Conservation (phyloP, 352 stramenopile genomes). For the Phytophthora litchii region DNA sequence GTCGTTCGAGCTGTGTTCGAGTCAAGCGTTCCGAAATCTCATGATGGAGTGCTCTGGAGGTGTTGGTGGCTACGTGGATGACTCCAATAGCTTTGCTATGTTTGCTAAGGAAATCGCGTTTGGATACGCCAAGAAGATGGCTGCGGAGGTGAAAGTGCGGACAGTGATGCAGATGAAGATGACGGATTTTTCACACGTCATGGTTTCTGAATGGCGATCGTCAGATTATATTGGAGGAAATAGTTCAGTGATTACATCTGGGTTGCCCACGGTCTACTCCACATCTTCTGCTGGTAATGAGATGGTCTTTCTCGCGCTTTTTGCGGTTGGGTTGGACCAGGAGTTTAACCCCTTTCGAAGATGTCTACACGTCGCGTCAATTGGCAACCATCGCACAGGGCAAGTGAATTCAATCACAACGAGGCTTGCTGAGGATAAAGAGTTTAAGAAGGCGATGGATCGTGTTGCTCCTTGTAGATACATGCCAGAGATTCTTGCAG, state of each 20-base stretch:
- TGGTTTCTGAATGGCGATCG: slow-evolving; percentile 57
- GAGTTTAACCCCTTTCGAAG: slow-evolving; percentile 70
- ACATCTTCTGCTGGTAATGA: slow-evolving; percentile 1
- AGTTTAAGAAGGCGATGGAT: slow-evolving; percentile 47
- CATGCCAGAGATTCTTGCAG: slow-evolving; percentile 53
- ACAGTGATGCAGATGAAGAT: slow-evolving; percentile 62
- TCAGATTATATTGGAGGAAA: slow-evolving; percentile 4
- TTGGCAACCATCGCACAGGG: slow-evolving; percentile 13
- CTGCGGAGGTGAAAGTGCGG: slow-evolving; percentile 52
- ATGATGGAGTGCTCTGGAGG: slow-evolving; percentile 60
- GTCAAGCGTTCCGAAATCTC: slow-evolving; percentile 59
- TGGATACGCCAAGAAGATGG: slow-evolving; percentile 59
- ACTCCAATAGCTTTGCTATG: slow-evolving; percentile 46
- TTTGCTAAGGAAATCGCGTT: slow-evolving; percentile 54
- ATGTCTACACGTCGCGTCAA: slow-evolving; percentile 59
- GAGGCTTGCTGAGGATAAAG: slow-evolving; percentile 34
- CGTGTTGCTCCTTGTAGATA: slow-evolving; percentile 45
- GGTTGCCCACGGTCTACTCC: background rate
- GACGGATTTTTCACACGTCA: slow-evolving; percentile 62
- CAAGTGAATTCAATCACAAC: slow-evolving; percentile 20
- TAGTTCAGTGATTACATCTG: background rate
- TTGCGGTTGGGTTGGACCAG: slow-evolving; percentile 65
- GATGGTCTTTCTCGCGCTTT: slow-evolving; percentile 50
- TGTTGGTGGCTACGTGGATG: slow-evolving; percentile 37
- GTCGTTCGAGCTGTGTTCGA: slow-evolving; percentile 71